phyloP scores from a whole-genome alignment of 345 rosid species.

The Bruguiera sexangula region DNA sequence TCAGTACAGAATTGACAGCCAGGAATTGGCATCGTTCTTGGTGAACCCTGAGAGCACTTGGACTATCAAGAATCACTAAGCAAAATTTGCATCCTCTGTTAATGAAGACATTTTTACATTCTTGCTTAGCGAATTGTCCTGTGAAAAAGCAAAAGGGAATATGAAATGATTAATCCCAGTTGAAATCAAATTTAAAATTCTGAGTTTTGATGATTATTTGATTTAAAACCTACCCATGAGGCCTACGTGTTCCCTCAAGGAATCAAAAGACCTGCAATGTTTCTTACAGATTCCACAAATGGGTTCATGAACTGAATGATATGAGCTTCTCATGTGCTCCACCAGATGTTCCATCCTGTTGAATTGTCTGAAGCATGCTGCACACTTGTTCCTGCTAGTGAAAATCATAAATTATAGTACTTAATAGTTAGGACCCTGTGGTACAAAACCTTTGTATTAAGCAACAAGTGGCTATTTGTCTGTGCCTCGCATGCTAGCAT shows the following conservation, averaged over 20 bases:
- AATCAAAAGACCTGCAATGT: slow-evolving; percentile 89
- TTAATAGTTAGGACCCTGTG: background rate
- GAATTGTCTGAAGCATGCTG: slow-evolving; percentile 88
- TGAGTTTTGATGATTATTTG: background rate
- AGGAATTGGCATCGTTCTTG: slow-evolving; percentile 76
- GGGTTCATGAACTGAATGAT: slow-evolving; percentile 87
- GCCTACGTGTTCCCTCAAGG: slow-evolving; percentile 67
- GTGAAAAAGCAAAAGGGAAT: background rate
- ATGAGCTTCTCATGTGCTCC: slow-evolving; percentile 83
- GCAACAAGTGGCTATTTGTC: no score
- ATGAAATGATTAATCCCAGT: background rate
- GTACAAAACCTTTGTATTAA: no score
- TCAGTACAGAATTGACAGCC: slow-evolving; percentile 33
- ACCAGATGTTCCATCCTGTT: slow-evolving; percentile 82
- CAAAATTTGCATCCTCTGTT: slow-evolving; percentile 77
- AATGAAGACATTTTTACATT: slow-evolving; percentile 73
- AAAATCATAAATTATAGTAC: background rate
- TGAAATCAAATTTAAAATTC: no score
- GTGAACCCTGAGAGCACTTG: slow-evolving; percentile 59
- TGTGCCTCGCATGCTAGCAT: no score
- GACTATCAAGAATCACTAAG: slow-evolving; percentile 55
- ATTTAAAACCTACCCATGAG: background rate
- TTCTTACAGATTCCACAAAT: slow-evolving; percentile 71
- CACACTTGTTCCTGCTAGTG: slow-evolving; percentile 73
- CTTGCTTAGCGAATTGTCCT: slow-evolving; percentile 91